A percentile compares a stretch with the other conserved stretches of the same genome.
Evolutionary conservation across 208 protist species (phyloP).

Genomic region (Leishmania aethiopica): DNA sequence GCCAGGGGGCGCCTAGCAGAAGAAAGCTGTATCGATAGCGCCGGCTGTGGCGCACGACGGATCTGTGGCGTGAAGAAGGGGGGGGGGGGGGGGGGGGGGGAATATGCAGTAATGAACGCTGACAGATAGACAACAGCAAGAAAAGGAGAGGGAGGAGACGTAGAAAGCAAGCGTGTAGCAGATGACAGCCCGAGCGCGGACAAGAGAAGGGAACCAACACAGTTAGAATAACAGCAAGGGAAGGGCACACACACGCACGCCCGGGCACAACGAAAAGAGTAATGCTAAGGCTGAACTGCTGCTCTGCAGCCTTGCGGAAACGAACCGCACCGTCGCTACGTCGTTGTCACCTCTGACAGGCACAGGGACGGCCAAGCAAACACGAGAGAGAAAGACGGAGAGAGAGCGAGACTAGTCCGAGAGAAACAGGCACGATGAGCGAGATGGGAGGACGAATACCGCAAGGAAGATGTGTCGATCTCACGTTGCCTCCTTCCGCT

Average conservation of each 20-base stretch:
- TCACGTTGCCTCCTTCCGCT: neutral
- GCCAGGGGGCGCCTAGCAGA: neutral
- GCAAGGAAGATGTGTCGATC: neutral
- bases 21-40: neutral
- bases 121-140: neutral
- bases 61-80: neutral
- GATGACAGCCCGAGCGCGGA: neutral
- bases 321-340: neutral
- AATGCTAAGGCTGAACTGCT: neutral
- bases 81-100: neutral
- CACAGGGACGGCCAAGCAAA: neutral
- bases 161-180: neutral
- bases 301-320: neutral
- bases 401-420: neutral
- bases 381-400: neutral
- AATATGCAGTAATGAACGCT: neutral
- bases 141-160: neutral
- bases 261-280: neutral
- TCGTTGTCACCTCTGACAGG: neutral
- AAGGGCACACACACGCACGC: too few relatives aligned
- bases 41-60: neutral
- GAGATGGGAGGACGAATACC: neutral
- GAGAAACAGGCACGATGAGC: neutral
- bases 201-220: neutral
- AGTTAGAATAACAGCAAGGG: neutral